Evolutionary conservation across 2,329 filamentous ascomycete species (phyloP), one percentile per base, ranked within the genome.

Genomic region (Aphanocladium album): DNA sequence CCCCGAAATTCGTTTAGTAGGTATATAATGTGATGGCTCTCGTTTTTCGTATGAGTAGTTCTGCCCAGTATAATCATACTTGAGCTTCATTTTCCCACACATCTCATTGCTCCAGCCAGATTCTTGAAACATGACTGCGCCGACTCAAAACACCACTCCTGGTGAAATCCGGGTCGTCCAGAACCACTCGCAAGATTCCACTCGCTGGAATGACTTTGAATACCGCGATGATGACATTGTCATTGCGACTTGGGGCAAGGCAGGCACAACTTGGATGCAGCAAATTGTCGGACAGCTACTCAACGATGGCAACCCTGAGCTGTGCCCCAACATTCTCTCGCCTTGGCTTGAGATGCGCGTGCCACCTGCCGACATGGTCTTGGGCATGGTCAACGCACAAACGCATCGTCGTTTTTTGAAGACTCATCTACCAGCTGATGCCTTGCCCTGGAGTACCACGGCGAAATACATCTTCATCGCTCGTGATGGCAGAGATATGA

Each of bases 201-300:
- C 33, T 3, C 52, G 57, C 2, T 62, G 61, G 61, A 58, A 62
- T 57, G 46, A 57, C n/a, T 41, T 62, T 25, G 14, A 37, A 21
- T 53, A 57, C 21, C 30, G 61, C n/a, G 37, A 51, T 23, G 57
- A 62, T 43, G 61, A 62, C 27, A 57, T 62, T 27, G 27, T 62
- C 30, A 60, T 62, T 25, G 14, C 57, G 5, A 62, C 61, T 11
- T 60, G 37, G 12, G 43, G 51, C 23, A 62, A 60, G 46, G 46
- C 51, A 7, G 61, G 61, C 5, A 62, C 61, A 9, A 62, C 61
- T 12, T 62, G 61, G 61, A 62, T 52, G 43, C 61, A 62, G 47
- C 61, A 62, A 33, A 62, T 62, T 45, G 61, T 62, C 3, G n/a
- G 41, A 25, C 61, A 62, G 46, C 46, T 62, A 2, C 41, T 60